A percentile compares a stretch with the other conserved stretches of the same genome.
phyloP scores from a whole-genome alignment of 768 basidiomycete species.

The Xerocomus brunneocitrinus region DNA sequence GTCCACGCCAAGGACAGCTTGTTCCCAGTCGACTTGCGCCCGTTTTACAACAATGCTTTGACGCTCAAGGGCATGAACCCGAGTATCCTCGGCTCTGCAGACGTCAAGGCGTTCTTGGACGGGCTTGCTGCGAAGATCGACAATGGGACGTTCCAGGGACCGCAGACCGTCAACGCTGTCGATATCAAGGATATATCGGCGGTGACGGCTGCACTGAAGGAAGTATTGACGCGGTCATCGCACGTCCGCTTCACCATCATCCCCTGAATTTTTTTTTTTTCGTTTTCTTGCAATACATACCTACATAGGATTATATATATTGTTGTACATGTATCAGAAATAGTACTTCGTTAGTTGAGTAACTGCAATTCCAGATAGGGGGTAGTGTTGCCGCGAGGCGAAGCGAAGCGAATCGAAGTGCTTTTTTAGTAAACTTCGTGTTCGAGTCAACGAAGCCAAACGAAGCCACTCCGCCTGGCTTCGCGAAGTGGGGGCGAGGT shows the following conservation, averaged over 20 bases:
- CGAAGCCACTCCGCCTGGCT: not conserved
- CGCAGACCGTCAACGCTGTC: conserved; percentile 21
- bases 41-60: conserved; percentile 28
- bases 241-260: conserved; percentile 28
- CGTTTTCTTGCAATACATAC: not conserved
- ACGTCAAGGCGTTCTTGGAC: conserved; percentile 29
- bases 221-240: conserved; percentile 25
- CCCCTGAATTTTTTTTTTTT: conserved; percentile 6
- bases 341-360: too few relatives aligned
- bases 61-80: conserved; percentile 32
- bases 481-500: not conserved
- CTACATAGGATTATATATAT: not conserved
- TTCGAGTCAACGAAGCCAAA: not conserved
- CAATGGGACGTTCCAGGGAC: conserved; percentile 23
- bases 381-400: not conserved
- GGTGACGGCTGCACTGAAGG: conserved; percentile 21
- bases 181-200: conserved; percentile 16
- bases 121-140: conserved; percentile 30
- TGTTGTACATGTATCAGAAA: not conserved
- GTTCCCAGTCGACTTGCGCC: conserved; percentile 29
- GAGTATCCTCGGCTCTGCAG: conserved; percentile 16
- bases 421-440: not conserved
- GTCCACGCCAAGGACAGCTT: conserved; percentile 30
- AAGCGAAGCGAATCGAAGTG: not conserved
- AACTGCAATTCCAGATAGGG: too few relatives aligned